These are phyloP conservation scores for Saposhnikovia divaricata DNA, from an alignment of 129 eudicot genomes.

Conservation along the genomic window DNA sequence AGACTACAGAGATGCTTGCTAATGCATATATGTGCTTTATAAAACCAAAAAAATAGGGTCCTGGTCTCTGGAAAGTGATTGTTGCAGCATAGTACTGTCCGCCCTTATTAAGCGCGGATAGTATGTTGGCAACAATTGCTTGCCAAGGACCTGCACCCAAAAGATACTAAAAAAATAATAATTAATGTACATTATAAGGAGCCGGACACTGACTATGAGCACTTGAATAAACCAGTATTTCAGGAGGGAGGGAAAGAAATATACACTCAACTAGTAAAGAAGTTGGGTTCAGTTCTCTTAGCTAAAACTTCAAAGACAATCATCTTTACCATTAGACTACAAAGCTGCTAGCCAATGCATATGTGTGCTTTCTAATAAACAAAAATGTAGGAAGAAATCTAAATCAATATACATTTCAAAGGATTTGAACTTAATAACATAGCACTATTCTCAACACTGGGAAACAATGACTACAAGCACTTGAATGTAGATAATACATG, in stretches of 20 bases:
- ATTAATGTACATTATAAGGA: neutral
- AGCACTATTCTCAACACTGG: neutral
- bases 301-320: neutral
- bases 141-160: no score
- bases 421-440: neutral
- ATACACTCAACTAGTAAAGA: neutral
- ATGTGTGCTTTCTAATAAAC: neutral
- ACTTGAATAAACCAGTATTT: neutral
- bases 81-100: no score
- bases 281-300: neutral
- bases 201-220: neutral
- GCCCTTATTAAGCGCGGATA: no score
- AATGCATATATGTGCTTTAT: neutral
- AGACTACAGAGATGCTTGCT: neutral
- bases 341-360: neutral
- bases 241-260: neutral
- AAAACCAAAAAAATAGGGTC: neutral
- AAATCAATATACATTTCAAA: neutral
- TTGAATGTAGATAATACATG: neutral
- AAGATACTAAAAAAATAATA: no score
- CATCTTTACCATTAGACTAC: neutral
- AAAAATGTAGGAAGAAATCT: no score
- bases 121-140: no score
- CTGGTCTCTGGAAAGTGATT: no score
- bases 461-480: neutral